These are phyloP conservation scores for Astraeus odoratus DNA, from an alignment of 768 basidiomycete genomes.

Conservation along the genomic window DNA sequence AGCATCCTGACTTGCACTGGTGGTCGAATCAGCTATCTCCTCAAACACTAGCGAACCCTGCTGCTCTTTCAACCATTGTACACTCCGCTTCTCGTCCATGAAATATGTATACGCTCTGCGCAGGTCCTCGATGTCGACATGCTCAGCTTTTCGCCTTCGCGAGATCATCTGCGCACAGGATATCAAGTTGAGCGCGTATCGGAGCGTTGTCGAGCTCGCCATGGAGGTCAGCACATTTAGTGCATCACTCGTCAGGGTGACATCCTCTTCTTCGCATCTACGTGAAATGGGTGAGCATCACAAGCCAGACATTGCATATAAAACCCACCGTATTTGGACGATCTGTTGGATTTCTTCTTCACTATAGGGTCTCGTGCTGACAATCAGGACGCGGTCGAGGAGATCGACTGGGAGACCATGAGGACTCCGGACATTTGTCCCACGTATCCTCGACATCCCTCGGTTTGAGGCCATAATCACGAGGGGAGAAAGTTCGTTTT, in stretches of 20 bases:
- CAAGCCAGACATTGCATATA: background rate
- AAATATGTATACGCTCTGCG: slow-evolving; percentile 82
- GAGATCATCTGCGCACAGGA: slow-evolving; percentile 87
- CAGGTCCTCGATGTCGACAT: slow-evolving; percentile 82
- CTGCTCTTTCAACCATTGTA: slow-evolving; percentile 87
- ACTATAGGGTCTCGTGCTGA: slow-evolving; percentile 83
- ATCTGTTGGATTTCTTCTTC: slow-evolving; percentile 86
- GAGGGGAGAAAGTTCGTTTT: slow-evolving; percentile 86
- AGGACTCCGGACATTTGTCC: slow-evolving; percentile 89
- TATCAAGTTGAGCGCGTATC: slow-evolving; percentile 93
- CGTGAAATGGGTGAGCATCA: slow-evolving; percentile 2
- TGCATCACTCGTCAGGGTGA: slow-evolving; percentile 69
- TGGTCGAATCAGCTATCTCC: slow-evolving; percentile 41
- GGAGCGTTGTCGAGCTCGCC: slow-evolving; percentile 83
- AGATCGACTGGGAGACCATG: slow-evolving; percentile 94
- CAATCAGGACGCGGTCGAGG: slow-evolving; percentile 92
- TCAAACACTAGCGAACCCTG: slow-evolving; percentile 71
- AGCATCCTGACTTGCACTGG: slow-evolving; percentile 25
- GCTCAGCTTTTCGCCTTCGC: slow-evolving; percentile 69
- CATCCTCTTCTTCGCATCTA: slow-evolving; percentile 94
- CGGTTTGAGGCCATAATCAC: slow-evolving; percentile 99
- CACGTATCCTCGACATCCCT: slow-evolving; percentile 90
- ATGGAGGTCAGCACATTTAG: slow-evolving; percentile 79
- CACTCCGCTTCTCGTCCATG: slow-evolving; percentile 88
- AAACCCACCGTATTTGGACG: slow-evolving; percentile 73